Percentiles rank a stretch among this genome's conserved stretches.
Conservation (phyloP, 2,329 filamentous ascomycete genomes). For the Penicillium brevicompactum region DNA sequence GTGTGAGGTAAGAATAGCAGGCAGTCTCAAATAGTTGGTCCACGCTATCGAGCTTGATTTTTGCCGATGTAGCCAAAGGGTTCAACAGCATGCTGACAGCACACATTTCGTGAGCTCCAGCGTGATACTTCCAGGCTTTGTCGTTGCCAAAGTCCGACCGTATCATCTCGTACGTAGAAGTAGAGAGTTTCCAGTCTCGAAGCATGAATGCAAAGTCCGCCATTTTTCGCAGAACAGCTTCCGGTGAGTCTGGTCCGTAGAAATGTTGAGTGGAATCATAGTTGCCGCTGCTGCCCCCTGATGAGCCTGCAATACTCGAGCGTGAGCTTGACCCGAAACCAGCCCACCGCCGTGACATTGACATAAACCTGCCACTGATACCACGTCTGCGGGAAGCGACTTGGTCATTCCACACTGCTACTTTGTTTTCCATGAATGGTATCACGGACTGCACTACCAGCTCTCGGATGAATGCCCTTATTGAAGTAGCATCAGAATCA, state of each 20-base stretch:
- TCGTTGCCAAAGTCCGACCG: constrained; percentile 88
- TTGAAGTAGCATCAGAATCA: constrained; percentile 85
- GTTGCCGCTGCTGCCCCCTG: constrained; percentile 55
- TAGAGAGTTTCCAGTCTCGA: constrained; percentile 89
- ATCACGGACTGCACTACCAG: constrained; percentile 94
- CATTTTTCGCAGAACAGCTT: constrained; percentile 89
- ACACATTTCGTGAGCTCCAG: constrained; percentile 93
- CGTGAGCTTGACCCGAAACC: constrained; percentile 73
- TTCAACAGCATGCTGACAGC: constrained; percentile 80
- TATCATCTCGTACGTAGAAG: constrained; percentile 88
- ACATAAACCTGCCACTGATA: constrained; percentile 90
- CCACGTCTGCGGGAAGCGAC: constrained; percentile 88
- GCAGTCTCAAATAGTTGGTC: constrained; percentile 88
- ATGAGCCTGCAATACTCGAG: constrained; percentile 54
- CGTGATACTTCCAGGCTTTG: constrained; percentile 96
- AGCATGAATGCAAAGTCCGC: constrained; percentile 98
- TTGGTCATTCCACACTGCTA: constrained; percentile 95
- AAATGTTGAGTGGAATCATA: constrained; percentile 79
- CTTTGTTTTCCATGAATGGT: constrained; percentile 91
- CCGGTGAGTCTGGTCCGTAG: constrained; percentile 79
- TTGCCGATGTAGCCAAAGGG: constrained; percentile 70
- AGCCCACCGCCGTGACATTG: constrained; percentile 85
- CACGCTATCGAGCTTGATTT: constrained; percentile 76
- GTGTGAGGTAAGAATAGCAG: constrained; percentile 87
- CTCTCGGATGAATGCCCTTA: constrained; percentile 87